Evolutionary conservation across 495 filamentous ascomycete species (phyloP), one percentile per base, ranked within the genome.

Genomic region (Neurospora sp.): DNA sequence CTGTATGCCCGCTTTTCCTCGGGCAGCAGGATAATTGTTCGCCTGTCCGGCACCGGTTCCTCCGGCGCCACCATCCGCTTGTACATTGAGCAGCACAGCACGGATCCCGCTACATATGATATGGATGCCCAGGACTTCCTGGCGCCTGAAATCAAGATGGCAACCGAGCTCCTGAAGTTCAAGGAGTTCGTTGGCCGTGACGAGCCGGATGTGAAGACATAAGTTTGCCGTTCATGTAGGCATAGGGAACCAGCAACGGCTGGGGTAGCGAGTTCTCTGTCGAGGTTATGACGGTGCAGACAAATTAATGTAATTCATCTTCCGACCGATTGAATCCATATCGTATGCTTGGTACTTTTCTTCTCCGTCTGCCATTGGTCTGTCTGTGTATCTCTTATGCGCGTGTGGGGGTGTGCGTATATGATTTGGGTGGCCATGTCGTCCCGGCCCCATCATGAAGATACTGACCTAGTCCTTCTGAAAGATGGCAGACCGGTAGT

Each of bases 141-240:
- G 73, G 89, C 91, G 86, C 91, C 93, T 69, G 94, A 96, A 76
- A 91, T 99, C 74, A 86, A 90, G 74, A 85, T 97, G 76, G 93
- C 95, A 2, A 89, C 94, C 18, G 88, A 90, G 41, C 85, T 99
- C 69, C 85, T 99, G 79, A 91, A 91, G 84, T 91, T 99, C 83
- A 89, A 97, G 85, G 91, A 97, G 82, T 92, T 89, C 78, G 87
- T 98, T 76, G 94, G 93, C 74, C 89, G 94, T 65, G 93, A 92
- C 74, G 91, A 97, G 84, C 96, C 96, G 39, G 92, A 97, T 86
- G 95, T 98, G 45, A 95, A 93, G 89, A 98, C 94, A 68, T 98
- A 90, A 84, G 22, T 16, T 35, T 16, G 27, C 6, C 27, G 53
- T 65, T 37, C 12, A 65, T 65, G 53, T 31, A 31, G 53, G 53